Conservation (phyloP, 371 early-diverging fungal species). For the Syncephalis plumigaleata region DNA sequence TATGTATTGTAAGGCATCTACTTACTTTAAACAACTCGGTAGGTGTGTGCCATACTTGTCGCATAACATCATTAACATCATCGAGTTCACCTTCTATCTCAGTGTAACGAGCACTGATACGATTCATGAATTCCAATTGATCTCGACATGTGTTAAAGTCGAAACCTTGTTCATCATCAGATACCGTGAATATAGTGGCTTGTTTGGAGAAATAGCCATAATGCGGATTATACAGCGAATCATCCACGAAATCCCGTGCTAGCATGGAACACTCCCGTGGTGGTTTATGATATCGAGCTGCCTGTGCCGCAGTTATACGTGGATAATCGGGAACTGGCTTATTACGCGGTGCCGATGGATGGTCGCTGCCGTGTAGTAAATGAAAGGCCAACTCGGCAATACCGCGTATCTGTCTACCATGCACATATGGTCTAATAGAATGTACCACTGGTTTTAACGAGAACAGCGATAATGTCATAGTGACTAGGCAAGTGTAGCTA, state of each 20-base stretch:
- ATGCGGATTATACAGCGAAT: slow-evolving; percentile 86
- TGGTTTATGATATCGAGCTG: slow-evolving; percentile 6
- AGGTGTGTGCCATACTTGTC: slow-evolving; percentile 95
- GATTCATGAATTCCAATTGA: slow-evolving; percentile 62
- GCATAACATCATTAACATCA: slow-evolving; percentile 33
- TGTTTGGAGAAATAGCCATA: slow-evolving; percentile 95
- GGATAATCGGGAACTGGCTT: too few relatives aligned
- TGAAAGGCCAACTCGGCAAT: too few relatives aligned
- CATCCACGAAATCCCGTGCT: slow-evolving; percentile 81
- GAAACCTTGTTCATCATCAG: slow-evolving; percentile 36
- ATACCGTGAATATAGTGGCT: slow-evolving; percentile 68
- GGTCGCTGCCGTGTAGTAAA: too few relatives aligned
- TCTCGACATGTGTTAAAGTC: slow-evolving; percentile 33
- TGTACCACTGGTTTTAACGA: too few relatives aligned
- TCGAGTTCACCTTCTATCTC: slow-evolving; percentile 49
- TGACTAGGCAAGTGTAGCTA: too few relatives aligned
- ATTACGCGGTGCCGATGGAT: too few relatives aligned
- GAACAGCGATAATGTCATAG: too few relatives aligned
- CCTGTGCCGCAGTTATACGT: too few relatives aligned
- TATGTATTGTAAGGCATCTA: neutral
- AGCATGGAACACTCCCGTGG: slow-evolving; percentile 52
- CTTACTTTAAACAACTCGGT: slow-evolving; percentile 83
- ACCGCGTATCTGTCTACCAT: too few relatives aligned
- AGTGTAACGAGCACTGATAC: slow-evolving; percentile 58
- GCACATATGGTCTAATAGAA: too few relatives aligned